Base-by-base conservation (phyloP, 2,329 filamentous ascomycete species). In the Aspergillus hortae region DNA sequence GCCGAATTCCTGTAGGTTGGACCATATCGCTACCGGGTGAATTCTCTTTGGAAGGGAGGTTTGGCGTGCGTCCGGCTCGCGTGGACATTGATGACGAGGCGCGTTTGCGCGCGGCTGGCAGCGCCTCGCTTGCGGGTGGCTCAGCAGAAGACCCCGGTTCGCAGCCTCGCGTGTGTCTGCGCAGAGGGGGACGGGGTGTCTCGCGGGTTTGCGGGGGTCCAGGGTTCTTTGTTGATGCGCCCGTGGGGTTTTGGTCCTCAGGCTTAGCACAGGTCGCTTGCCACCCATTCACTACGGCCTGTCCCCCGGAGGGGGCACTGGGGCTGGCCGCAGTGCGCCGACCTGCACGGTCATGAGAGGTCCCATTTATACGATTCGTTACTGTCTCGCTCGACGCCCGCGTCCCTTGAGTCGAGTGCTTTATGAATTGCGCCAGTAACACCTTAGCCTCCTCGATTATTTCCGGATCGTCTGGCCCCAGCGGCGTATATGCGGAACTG, bases 391-490 rank as follows among this genome's bases (percentile, higher is more conserved):
- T 41, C 32, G 48, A 33, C 9, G 27, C 33, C 25, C 49, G 48
- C 4, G 40, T 30, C 35, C 52, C 42, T 9, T 54, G 43, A 7
- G 53, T 54, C 6, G 58, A 45, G 25, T 48, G 46, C 44, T 50
- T 53, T 50, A 61, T 58, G 44, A 69, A 69, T 32, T 58, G 59
- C 9, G 61, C 59, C 15, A 69, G 60, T 14, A 69, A 44, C 9
- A 56, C 46, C 48, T 61, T 49, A 4, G 60, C 57, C 38, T 61
- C 62, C 46, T 59, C 57, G 23, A 57, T 50, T 14, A 60, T 15
- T 12, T 52, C 46, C 4, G 56, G 52, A 21, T 61, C 59, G 7
- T 66, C 63, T 12, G 61, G 57, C 40, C 49, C 46, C 17, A 49
- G 15, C 27, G 44, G 36, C 27, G 17, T 36, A 15, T 43, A 23